Conservation (phyloP, 306 rosid species). For the Rubus parviflorus region DNA sequence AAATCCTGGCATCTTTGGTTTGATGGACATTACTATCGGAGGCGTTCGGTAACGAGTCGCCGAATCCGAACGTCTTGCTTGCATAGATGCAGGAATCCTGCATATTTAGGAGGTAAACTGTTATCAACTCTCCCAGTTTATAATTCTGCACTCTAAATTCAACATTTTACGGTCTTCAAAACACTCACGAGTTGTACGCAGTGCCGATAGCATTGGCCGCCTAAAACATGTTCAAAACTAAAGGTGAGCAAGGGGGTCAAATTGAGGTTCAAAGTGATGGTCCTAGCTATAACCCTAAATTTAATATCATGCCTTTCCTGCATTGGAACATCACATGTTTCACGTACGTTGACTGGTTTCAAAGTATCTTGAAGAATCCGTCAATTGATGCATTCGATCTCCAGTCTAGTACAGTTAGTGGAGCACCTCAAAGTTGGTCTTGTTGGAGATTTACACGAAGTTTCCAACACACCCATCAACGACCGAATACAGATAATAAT, state of each 20-base stretch:
- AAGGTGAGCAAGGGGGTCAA: neutral
- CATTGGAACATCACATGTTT: neutral
- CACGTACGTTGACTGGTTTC: neutral
- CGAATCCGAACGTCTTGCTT: no score
- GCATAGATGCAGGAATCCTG: no score
- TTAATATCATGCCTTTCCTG: neutral
- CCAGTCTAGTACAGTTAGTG: neutral
- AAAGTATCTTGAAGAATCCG: neutral
- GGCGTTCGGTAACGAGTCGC: no score
- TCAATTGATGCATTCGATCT: neutral
- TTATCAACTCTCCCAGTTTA: no score
- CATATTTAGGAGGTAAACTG: no score
- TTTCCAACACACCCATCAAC: neutral
- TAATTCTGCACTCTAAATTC: no score
- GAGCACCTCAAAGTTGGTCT: constrained; percentile 6
- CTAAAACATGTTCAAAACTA: neutral
- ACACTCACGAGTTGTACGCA: no score
- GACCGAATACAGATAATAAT: neutral
- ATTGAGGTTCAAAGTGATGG: neutral
- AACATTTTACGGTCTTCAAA: no score
- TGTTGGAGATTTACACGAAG: neutral
- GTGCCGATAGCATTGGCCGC: no score
- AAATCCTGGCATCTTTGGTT: no score
- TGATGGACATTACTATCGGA: no score
- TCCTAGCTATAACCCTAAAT: neutral